Evolutionary conservation across 495 filamentous ascomycete species (phyloP).

Genomic region (Talaromyces proteolyticus): DNA sequence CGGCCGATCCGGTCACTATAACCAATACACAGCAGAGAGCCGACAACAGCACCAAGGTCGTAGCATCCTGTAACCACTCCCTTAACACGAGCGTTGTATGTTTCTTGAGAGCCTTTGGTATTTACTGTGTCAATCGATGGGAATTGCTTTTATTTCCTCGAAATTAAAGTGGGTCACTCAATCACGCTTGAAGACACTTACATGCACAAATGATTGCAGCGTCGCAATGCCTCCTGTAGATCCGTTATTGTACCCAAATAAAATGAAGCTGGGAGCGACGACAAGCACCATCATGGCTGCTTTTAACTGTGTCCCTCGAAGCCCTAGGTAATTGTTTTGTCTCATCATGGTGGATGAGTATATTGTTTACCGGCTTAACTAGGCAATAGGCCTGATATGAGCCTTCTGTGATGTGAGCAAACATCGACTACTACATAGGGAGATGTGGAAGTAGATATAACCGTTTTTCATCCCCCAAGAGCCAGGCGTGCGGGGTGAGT

Average conservation of each 20-base stretch:
- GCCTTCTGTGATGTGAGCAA: too few relatives aligned
- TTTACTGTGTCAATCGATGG: slow-evolving; percentile 35
- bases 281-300: slow-evolving; percentile 3
- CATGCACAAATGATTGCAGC: slow-evolving; percentile 16
- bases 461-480: too few relatives aligned
- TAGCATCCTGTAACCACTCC: slow-evolving; percentile 21
- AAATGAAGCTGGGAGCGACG: slow-evolving; percentile 14
- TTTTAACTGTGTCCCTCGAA: slow-evolving; percentile 8
- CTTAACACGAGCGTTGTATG: slow-evolving; percentile 12
- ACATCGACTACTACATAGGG: too few relatives aligned
- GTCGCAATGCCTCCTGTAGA: slow-evolving; percentile 19
- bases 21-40: slow-evolving; percentile 18
- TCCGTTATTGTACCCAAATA: slow-evolving; percentile 37
- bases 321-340: neutral
- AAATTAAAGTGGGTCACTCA: too few relatives aligned
- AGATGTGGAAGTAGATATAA: too few relatives aligned
- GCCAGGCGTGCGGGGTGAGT: too few relatives aligned
- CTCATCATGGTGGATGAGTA: too few relatives aligned
- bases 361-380: too few relatives aligned
- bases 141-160: too few relatives aligned
- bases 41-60: slow-evolving; percentile 12
- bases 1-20: slow-evolving; percentile 45
- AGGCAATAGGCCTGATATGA: too few relatives aligned
- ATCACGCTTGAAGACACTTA: too few relatives aligned
- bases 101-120: slow-evolving; percentile 16